Conservation (phyloP, 2,329 filamentous ascomycete species). For the Raffaelea deltoideospora region DNA sequence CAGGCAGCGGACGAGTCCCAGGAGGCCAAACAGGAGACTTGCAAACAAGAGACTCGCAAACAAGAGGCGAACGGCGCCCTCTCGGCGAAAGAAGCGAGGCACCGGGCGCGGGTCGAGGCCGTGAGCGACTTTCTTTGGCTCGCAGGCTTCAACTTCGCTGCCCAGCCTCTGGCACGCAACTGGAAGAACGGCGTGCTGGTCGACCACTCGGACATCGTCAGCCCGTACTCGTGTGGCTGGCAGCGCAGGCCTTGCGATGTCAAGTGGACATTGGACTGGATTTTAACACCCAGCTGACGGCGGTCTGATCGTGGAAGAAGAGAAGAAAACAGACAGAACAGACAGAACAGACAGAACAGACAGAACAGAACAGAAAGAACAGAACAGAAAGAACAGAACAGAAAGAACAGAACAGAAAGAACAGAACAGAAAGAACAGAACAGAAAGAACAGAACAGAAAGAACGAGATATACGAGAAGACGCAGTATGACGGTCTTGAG, state of each 20-base stretch:
- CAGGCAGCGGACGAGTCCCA: neutral
- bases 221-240: slow-evolving; percentile 1
- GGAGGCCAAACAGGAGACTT: neutral
- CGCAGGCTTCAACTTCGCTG: neutral
- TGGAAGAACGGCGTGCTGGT: slow-evolving; percentile 3
- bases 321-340: no score
- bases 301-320: no score
- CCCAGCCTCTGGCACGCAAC: slow-evolving; percentile 1
- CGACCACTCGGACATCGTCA: slow-evolving; percentile 2
- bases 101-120: slow-evolving; percentile 1
- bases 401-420: no score
- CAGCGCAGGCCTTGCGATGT: neutral
- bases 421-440: no score
- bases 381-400: no score
- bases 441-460: no score
- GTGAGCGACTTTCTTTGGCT: slow-evolving; percentile 2
- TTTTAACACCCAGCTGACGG: neutral
- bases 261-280: neutral
- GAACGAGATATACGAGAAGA: no score
- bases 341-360: no score
- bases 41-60: neutral
- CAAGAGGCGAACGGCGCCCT: neutral
- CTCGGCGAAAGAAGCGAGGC: neutral
- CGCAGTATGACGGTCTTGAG: no score
- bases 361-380: no score